Conservation (phyloP, 306 rosid genomes). For the Casuarina glauca region DNA sequence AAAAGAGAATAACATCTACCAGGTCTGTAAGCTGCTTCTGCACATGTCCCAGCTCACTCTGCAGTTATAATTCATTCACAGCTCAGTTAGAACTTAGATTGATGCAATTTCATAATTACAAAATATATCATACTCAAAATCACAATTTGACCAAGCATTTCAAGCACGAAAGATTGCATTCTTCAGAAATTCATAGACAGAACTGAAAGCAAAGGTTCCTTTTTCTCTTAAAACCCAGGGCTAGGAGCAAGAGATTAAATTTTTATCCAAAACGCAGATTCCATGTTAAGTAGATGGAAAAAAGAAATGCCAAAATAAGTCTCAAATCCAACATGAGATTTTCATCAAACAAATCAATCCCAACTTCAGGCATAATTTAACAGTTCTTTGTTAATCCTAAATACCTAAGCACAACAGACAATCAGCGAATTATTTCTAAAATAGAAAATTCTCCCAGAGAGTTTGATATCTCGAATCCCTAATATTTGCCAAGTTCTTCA, state of each 20-base stretch:
- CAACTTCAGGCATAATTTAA: not conserved
- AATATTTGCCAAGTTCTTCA: not conserved
- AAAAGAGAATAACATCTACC: slow-evolving; percentile 26
- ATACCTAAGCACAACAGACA: not conserved
- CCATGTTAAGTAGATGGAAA: not conserved
- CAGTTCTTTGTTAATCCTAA: not conserved
- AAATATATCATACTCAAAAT: not conserved
- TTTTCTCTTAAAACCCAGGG: not conserved
- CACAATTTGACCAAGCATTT: not conserved
- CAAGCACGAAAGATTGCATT: not conserved
- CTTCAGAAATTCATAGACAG: not conserved
- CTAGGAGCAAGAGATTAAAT: not conserved
- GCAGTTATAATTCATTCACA: slow-evolving; percentile 39
- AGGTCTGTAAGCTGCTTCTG: slow-evolving; percentile 50
- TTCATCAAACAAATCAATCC: not conserved
- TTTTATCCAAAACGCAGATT: not conserved
- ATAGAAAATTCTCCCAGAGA: no score
- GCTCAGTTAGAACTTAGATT: not conserved
- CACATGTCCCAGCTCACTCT: slow-evolving; percentile 71
- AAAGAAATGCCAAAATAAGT: not conserved
- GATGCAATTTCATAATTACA: not conserved
- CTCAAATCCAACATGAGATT: not conserved
- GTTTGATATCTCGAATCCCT: not conserved
- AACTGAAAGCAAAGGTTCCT: not conserved
- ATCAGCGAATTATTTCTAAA: not conserved